A percentile compares a stretch with the other conserved stretches of the same genome.
These are phyloP conservation scores for Claviceps maximensis DNA, from an alignment of 2,329 filamentous ascomycete genomes.

Conservation along the genomic window DNA sequence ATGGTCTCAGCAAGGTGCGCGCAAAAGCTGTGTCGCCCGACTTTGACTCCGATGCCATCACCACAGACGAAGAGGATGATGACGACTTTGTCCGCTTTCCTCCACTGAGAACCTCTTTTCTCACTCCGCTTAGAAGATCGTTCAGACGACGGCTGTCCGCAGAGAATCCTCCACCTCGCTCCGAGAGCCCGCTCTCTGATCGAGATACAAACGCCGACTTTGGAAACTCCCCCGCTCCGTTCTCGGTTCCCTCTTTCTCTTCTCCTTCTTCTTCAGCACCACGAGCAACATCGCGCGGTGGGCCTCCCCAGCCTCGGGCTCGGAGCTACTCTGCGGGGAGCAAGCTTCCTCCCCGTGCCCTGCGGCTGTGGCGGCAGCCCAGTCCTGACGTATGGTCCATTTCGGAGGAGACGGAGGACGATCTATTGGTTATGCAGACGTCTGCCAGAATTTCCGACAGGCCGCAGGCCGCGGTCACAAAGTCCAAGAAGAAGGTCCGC, in stretches of 20 bases:
- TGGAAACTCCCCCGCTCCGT: conserved; percentile 11
- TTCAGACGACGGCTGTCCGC: conserved; percentile 30
- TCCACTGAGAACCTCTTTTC: conserved; percentile 21
- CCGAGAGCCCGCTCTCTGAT: conserved; percentile 20
- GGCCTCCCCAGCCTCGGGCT: conserved; percentile 2
- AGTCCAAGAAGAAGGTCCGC: conserved; percentile 43
- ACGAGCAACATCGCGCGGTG: neutral
- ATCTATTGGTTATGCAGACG: conserved; percentile 31
- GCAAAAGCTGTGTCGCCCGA: conserved; percentile 23
- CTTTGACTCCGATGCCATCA: conserved; percentile 27
- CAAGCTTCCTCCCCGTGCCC: conserved; percentile 23
- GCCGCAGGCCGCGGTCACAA: conserved; percentile 13
- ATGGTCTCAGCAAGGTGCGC: conserved; percentile 32
- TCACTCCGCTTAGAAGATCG: conserved; percentile 20
- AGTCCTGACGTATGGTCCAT: conserved; percentile 49
- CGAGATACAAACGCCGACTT: conserved; percentile 16
- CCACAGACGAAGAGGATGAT: conserved; percentile 32
- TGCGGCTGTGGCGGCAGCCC: conserved; percentile 39
- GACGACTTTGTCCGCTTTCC: conserved; percentile 38
- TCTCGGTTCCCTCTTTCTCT: conserved; percentile 5
- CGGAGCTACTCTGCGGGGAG: conserved; percentile 4
- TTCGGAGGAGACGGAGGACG: conserved; percentile 44
- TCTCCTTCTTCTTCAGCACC: neutral
- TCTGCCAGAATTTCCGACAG: conserved; percentile 8
- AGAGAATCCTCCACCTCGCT: conserved; percentile 19